Evolutionary conservation across 2,329 filamentous ascomycete genomes (phyloP).

Genomic region (Macroventuria anomochaeta): DNA sequence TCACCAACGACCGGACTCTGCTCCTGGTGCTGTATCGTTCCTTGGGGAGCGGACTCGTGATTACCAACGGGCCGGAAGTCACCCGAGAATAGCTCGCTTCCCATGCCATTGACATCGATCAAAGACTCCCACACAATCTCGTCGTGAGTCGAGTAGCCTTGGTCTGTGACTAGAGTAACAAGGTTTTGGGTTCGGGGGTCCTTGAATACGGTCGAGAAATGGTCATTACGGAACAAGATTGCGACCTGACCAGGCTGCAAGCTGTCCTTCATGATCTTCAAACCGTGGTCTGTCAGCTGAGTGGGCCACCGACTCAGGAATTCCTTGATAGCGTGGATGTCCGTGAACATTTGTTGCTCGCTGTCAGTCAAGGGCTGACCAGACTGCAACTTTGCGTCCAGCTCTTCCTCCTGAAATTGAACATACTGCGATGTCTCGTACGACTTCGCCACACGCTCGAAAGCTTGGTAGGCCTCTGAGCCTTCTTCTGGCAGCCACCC

Average conservation of each 20-base stretch:
- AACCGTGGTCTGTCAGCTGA: slow-evolving; percentile 82
- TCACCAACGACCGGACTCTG: slow-evolving; percentile 43
- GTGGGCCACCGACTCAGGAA: slow-evolving; percentile 84
- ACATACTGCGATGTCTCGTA: slow-evolving; percentile 93
- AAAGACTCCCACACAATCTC: slow-evolving; percentile 97
- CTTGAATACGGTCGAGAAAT: slow-evolving; percentile 93
- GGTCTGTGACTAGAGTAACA: slow-evolving; percentile 87
- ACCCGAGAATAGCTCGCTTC: slow-evolving; percentile 83
- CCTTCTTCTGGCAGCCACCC: slow-evolving; percentile 81
- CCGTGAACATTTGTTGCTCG: slow-evolving; percentile 81
- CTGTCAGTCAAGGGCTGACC: slow-evolving; percentile 67
- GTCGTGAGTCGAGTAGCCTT: slow-evolving; percentile 84
- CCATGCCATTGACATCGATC: slow-evolving; percentile 83
- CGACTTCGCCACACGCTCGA: slow-evolving; percentile 76
- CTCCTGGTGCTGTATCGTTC: slow-evolving; percentile 36
- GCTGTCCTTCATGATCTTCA: slow-evolving; percentile 73
- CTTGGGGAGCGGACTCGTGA: slow-evolving; percentile 29
- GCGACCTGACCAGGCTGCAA: slow-evolving; percentile 80
- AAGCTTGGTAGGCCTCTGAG: slow-evolving; percentile 71
- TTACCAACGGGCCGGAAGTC: slow-evolving; percentile 87
- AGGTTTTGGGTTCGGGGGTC: slow-evolving; percentile 79
- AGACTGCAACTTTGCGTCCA: slow-evolving; percentile 76
- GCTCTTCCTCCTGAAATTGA: slow-evolving; percentile 85
- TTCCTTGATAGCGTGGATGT: slow-evolving; percentile 81
- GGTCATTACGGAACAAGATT: slow-evolving; percentile 95